phyloP scores from a whole-genome alignment of 805 yeast species.

The Pichia insulana region DNA sequence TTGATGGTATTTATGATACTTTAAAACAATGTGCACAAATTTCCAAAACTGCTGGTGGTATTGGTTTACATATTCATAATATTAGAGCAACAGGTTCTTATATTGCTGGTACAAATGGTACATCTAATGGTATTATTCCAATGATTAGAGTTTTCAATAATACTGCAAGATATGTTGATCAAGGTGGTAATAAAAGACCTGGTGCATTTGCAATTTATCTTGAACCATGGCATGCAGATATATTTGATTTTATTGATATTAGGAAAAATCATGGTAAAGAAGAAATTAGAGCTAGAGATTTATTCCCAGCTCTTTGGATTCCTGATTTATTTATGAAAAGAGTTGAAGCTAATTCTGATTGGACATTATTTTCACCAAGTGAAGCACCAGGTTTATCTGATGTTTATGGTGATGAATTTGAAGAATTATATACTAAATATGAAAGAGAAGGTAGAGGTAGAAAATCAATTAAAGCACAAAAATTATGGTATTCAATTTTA shows the following conservation, averaged over 20 bases:
- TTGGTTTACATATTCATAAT: conserved; percentile 53
- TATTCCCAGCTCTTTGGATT: conserved; percentile 56
- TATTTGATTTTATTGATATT: conserved; percentile 49
- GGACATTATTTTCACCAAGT: conserved; percentile 54
- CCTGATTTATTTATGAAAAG: conserved; percentile 56
- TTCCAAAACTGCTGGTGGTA: conserved; percentile 57
- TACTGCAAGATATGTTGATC: conserved; percentile 57
- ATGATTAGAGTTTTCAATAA: conserved; percentile 57
- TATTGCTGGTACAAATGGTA: conserved; percentile 56
- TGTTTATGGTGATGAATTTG: conserved; percentile 48
- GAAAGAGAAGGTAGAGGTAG: conserved; percentile 44
- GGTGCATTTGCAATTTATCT: conserved; percentile 55
- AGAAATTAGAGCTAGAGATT: conserved; percentile 54
- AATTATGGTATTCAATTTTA: conserved; percentile 51
- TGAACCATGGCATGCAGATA: conserved; percentile 59
- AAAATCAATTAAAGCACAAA: conserved; percentile 46
- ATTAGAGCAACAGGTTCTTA: conserved; percentile 52
- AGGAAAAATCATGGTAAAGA: conserved; percentile 59
- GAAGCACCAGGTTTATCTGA: conserved; percentile 51
- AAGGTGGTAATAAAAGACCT: conserved; percentile 59
- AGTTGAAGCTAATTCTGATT: conserved; percentile 45
- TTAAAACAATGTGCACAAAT: conserved; percentile 54
- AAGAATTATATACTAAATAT: conserved; percentile 40
- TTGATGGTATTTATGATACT: conserved; percentile 55
- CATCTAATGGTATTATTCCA: conserved; percentile 54